Evolutionary conservation across 192 early-diverging fungal species (phyloP), one percentile per base, ranked within the genome.

Genomic region (Gonapodya prolifera): DNA sequence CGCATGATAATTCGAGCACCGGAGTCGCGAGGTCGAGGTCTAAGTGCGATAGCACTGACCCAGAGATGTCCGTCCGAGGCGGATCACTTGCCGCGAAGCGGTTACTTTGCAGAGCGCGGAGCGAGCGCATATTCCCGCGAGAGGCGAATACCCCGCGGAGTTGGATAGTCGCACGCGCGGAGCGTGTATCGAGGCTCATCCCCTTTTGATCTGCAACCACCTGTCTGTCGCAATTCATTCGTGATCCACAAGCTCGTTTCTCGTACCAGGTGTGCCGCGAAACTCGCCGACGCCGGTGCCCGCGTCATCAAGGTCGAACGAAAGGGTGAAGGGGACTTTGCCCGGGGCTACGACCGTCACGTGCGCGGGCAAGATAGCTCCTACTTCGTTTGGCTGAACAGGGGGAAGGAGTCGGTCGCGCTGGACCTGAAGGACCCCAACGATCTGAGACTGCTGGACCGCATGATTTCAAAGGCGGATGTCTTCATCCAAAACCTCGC

Each of bases 301-400:
- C 71, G 71, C 16, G 71, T 73, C 71, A 73, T 73, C 16, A 73
- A 73, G 31, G 71, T 73, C 18, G 71, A 73, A 29, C 71, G 71
- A 13, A 18, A 18, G 31, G 45, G 45, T 23, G 71, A 73, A 2
- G 71, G 71, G 18, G 71, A 73, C 71, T 73, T 73, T 73, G 71
- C 71, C 18, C 71, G 71, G 16, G 32, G 32, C 28, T 73, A 73
- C 71, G 71, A 73, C 31, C 18, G 32, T 8, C 32, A 30, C 31
- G 71, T 73, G 2, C 45, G 45, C 45, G 45, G 45, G 23, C n/a
- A n/a, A n/a, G 45, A 61, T 23, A 61, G 45, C 45, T 61, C 71
- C 2, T 18, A 73, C 31, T 73, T 73, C 32, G 28, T 73, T 32
- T 73, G 71, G 71, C 71, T 73, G 2, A 73, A 73, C 71, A 2